Evolutionary conservation across 2,329 filamentous ascomycete species (phyloP).

Genomic region (Aspergillus sp.): DNA sequence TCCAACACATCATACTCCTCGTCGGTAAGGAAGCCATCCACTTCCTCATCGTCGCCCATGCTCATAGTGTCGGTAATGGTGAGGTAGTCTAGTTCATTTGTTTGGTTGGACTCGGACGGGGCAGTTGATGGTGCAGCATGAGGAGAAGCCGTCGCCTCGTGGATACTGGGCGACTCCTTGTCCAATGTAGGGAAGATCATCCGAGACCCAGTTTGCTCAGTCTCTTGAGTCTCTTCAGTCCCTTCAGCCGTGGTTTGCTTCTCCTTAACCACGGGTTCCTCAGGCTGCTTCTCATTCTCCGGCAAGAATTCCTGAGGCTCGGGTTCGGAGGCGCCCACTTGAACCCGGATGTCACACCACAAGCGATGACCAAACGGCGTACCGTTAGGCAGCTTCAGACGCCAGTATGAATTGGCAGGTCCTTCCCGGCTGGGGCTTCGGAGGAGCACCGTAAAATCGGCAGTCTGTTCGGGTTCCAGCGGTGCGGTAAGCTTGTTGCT

Average conservation of each 20-base stretch:
- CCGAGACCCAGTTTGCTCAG: conserved; percentile 48
- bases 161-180: conserved; percentile 88
- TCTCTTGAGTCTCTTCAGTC: conserved; percentile 27
- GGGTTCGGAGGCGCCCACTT: conserved; percentile 14
- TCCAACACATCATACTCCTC: conserved; percentile 98
- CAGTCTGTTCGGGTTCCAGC: conserved; percentile 66
- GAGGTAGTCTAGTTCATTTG: conserved; percentile 40
- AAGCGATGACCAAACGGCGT: conserved; percentile 83
- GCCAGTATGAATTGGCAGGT: conserved; percentile 92
- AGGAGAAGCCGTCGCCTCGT: conserved; percentile 45
- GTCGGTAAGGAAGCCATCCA: conserved; percentile 84
- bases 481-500: conserved; percentile 67
- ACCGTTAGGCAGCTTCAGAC: conserved; percentile 73
- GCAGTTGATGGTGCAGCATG: conserved; percentile 12
- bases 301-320: neutral
- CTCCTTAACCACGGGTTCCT: conserved; percentile 6
- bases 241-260: conserved; percentile 31
- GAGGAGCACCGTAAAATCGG: conserved; percentile 75
- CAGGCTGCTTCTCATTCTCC: neutral
- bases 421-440: conserved; percentile 71
- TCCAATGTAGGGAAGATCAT: conserved; percentile 98
- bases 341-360: conserved; percentile 85
- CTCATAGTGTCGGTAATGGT: conserved; percentile 55
- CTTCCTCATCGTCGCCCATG: conserved; percentile 40
- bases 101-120: conserved; percentile 36